Evolutionary conservation across 768 basidiomycete genomes (phyloP), one percentile per base, ranked within the genome.

Genomic region (Royoungia palumana): DNA sequence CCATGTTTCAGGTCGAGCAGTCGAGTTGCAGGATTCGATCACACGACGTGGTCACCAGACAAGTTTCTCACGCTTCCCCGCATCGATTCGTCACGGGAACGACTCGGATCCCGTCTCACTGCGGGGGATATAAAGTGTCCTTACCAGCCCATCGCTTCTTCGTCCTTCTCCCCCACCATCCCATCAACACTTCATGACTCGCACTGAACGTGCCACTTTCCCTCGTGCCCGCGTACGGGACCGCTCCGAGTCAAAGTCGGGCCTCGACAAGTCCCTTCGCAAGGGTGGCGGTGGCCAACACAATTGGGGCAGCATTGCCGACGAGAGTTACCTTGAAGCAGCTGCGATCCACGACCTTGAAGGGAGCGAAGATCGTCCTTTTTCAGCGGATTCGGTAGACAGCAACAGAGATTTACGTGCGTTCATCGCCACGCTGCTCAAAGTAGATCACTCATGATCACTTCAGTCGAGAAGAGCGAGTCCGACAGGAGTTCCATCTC

Each of bases 241-340:
- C 71, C 85, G 88, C 61, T 87, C 87, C 14, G 80, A 84, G 72
- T 81, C 83, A 62, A 87, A 83, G 71, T 79, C 83, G 35, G 91
- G 90, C 45, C 75, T 85, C 49, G 81, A 85, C 75, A 78, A 77
- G 60, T 78, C 77, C 58, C 57, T 85, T 49, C 84, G 82, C 70
- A 93, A 93, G 72, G 75, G 80, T 52, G 92, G 92, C 47, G 83
- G 80, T 22, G 92, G 92, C 28, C 74, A 77, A 8, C 82, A 93
- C 71, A 92, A 89, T 72, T 95, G 92, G 92, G 92, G 92, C 50
- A 78, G 76, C 47, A 65, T 88, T 54, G 70, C 68, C 3, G 74
- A 88, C 58, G 87, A 91, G 70, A 70, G 66, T 35, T 74, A 79
- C 51, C 74, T 78, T 56, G 88, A 87, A 69, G 63, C 65, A 21